Evolutionary conservation across 768 basidiomycete species (phyloP).

Genomic region (Rhizopogon rudus): DNA sequence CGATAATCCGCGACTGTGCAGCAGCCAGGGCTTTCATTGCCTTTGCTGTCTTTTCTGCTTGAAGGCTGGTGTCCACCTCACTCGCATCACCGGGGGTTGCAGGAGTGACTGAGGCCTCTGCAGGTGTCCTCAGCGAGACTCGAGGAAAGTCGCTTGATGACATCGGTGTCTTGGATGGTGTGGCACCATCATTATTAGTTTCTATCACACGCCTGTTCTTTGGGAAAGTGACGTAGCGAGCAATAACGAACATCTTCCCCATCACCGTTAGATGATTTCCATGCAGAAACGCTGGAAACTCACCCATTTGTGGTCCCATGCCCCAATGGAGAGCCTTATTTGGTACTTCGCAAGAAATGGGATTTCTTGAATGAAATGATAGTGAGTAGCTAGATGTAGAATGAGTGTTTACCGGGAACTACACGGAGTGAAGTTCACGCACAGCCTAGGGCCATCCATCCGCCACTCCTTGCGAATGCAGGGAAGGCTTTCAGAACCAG

Average conservation of each 20-base stretch:
- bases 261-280: not conserved
- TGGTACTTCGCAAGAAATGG: slow-evolving; percentile 59
- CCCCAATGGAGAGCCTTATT: slow-evolving; percentile 47
- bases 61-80: slow-evolving; percentile 4
- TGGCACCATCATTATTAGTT: not conserved
- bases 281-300: slow-evolving; percentile 11
- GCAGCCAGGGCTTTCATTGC: slow-evolving; percentile 6
- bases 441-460: slow-evolving; percentile 55
- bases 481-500: slow-evolving; percentile 48
- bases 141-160: slow-evolving; percentile 14
- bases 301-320: slow-evolving; percentile 83
- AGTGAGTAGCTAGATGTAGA: slow-evolving; percentile 50
- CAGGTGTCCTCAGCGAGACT: slow-evolving; percentile 33
- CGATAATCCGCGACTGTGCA: slow-evolving; percentile 10
- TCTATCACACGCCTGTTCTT: slow-evolving; percentile 11
- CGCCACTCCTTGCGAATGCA: slow-evolving; percentile 51
- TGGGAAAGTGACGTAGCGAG: slow-evolving; percentile 58
- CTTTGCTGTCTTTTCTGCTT: slow-evolving; percentile 11
- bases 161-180: slow-evolving; percentile 12
- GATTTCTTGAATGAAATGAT: slow-evolving; percentile 66
- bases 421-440: not conserved
- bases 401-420: not conserved
- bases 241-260: slow-evolving; percentile 54
- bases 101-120: slow-evolving; percentile 22
- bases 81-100: slow-evolving; percentile 12